phyloP scores from a whole-genome alignment of 2,329 filamentous ascomycete species.

The Trichoderma semiorbis region DNA sequence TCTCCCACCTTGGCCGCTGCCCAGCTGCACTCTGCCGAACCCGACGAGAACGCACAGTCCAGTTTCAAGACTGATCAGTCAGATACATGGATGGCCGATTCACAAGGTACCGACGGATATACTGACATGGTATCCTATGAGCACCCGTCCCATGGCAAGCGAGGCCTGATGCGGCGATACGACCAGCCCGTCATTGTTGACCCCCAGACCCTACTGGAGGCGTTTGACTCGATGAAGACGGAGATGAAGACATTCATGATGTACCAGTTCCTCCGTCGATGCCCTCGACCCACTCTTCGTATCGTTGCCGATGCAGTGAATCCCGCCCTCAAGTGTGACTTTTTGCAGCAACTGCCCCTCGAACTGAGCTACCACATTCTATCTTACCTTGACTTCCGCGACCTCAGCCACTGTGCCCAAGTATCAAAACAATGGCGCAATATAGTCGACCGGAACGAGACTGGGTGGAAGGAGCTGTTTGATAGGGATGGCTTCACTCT shows the following conservation, averaged over 20 bases:
- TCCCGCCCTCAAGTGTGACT: slow-evolving; percentile 91
- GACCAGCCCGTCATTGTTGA: slow-evolving; percentile 57
- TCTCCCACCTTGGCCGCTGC: slow-evolving; percentile 84
- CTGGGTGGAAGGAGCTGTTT: slow-evolving; percentile 90
- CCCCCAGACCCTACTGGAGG: slow-evolving; percentile 80
- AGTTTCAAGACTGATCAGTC: slow-evolving; percentile 32
- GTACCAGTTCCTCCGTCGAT: slow-evolving; percentile 89
- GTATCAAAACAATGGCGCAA: slow-evolving; percentile 93
- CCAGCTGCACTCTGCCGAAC: slow-evolving; percentile 48
- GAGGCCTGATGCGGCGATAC: neutral
- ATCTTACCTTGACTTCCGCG: slow-evolving; percentile 78
- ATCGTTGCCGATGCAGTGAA: slow-evolving; percentile 89
- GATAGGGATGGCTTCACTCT: slow-evolving; percentile 79
- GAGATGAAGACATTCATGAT: slow-evolving; percentile 95
- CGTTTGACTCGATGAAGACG: slow-evolving; percentile 85
- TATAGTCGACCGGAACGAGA: slow-evolving; percentile 88
- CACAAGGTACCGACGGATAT: slow-evolving; percentile 35
- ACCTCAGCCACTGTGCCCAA: slow-evolving; percentile 84
- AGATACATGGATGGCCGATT: slow-evolving; percentile 39
- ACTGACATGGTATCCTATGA: slow-evolving; percentile 19
- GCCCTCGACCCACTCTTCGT: slow-evolving; percentile 81
- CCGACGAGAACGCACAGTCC: slow-evolving; percentile 38
- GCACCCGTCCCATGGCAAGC: slow-evolving; percentile 19
- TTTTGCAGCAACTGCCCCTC: slow-evolving; percentile 75
- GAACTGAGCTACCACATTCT: slow-evolving; percentile 87